These are phyloP conservation scores for Fennellomyces sp. DNA, from an alignment of 371 early-diverging fungal genomes.

Conservation along the genomic window DNA sequence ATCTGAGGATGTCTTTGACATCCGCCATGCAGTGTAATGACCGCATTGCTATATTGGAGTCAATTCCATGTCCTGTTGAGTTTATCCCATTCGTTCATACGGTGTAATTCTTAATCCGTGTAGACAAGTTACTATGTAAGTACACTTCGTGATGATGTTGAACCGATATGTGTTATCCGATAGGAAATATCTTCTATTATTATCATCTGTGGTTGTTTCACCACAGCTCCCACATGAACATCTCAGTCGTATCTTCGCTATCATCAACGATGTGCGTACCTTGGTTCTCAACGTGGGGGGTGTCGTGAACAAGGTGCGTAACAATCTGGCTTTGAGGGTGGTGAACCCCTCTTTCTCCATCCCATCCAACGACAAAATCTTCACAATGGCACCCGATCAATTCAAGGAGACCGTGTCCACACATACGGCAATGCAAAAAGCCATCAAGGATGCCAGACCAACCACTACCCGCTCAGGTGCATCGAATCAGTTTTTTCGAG, in stretches of 20 bases:
- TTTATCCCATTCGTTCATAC: too few relatives aligned
- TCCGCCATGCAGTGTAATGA: too few relatives aligned
- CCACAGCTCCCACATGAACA: not conserved
- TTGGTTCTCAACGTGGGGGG: constrained; percentile 7
- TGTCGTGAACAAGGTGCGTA: constrained; percentile 4
- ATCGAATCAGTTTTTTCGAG: not conserved
- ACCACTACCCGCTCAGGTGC: not conserved
- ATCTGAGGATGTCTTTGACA: too few relatives aligned
- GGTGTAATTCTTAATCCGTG: too few relatives aligned
- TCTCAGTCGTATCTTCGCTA: not conserved
- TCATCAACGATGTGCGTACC: constrained; percentile 10
- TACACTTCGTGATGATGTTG: too few relatives aligned
- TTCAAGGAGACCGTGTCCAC: not conserved
- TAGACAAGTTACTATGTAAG: too few relatives aligned
- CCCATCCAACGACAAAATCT: not conserved
- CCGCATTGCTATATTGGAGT: too few relatives aligned
- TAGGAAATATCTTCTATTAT: too few relatives aligned
- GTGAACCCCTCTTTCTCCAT: constrained; percentile 1
- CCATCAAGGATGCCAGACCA: not conserved
- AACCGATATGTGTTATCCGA: too few relatives aligned
- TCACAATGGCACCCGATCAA: not conserved
- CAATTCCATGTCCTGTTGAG: too few relatives aligned
- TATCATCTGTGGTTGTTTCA: too few relatives aligned
- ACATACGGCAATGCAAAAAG: not conserved
- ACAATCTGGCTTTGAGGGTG: constrained; percentile 16